Base-by-base conservation (phyloP, 1,139 yeast genomes). In the Petasospora fabianii region DNA sequence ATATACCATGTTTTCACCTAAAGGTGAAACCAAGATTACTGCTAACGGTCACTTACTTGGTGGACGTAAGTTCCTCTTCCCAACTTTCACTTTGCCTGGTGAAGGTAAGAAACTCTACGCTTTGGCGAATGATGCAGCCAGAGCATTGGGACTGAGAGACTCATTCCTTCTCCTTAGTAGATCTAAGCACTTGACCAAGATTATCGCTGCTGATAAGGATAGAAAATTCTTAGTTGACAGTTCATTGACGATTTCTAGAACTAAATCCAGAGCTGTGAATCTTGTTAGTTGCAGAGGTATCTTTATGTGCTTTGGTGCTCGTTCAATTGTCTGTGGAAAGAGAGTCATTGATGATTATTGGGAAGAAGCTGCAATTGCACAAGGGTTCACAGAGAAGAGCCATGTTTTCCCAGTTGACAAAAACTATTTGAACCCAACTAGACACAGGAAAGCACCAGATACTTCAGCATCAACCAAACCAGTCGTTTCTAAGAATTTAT, bases 321-420 rank as follows among this genome's bases (percentile, higher is more conserved):
- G 78, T 33, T 66, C 82, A 33, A 64, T 85, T 30, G 66, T 67
- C 12, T 69, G 71, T 35, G 95, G 95, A 18, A 68, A 71, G 38
- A 75, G 87, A 47, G 78, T 84, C 10, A 61, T 65, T 15, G 95
- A 84, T 59, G 95, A 84, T 59, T 84, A 84, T 56, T 84, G 92
- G 87, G 95, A 84, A 56, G 74, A 71, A 27, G 61, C 68, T 30
- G 83, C 85, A 0, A 68, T 71, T 39, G 78, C 74, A 32, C 76
- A 77, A 48, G 86, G 85, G 2, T 68, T 71, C 39, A 65, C 69
- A 1, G 67, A 68, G 20, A 62, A 60, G 33, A 73, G 70, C 43
- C 64, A 71, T 15, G 76, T 71, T 5, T 67, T 63, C 19, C 32
- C 50, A 4, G 41, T 41, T 4, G 50, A 44, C 5, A 44, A 30